These are phyloP conservation scores for Saccharomycopsis sp. DNA, from an alignment of 805 yeast genomes.

Conservation along the genomic window DNA sequence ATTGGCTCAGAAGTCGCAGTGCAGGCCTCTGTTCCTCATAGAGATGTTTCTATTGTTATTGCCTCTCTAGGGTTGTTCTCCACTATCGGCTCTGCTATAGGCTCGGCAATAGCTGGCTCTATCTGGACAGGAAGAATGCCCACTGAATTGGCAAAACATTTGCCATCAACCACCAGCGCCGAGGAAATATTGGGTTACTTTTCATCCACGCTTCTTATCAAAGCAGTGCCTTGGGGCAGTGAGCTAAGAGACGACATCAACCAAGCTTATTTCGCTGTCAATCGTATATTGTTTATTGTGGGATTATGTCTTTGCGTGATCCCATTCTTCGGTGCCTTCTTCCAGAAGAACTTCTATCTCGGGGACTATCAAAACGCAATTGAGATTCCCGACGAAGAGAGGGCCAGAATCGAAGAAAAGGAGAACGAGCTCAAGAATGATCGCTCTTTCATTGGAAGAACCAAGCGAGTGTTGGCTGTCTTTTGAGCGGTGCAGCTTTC, in stretches of 20 bases:
- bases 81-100: conserved; percentile 35
- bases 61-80: conserved; percentile 31
- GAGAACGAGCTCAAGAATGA: not conserved
- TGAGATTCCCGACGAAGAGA: conserved; percentile 25
- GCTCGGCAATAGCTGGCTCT: conserved; percentile 35
- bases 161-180: conserved; percentile 28
- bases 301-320: conserved; percentile 29
- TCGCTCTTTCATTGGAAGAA: not conserved
- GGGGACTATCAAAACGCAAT: conserved; percentile 31
- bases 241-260: conserved; percentile 30
- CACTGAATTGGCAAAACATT: conserved; percentile 25
- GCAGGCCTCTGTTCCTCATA: conserved; percentile 37
- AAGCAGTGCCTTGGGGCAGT: conserved; percentile 25
- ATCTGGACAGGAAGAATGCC: conserved; percentile 32
- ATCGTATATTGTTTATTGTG: conserved; percentile 27
- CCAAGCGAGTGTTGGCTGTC: not conserved
- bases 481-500: not conserved
- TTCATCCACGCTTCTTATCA: conserved; percentile 25
- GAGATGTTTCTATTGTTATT: conserved; percentile 36
- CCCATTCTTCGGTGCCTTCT: conserved; percentile 28
- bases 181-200: conserved; percentile 20
- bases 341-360: conserved; percentile 32
- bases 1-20: conserved; percentile 33
- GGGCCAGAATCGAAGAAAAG: not conserved
- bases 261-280: conserved; percentile 29